Percentiles rank a stretch among this genome's conserved stretches.
phyloP scores from a whole-genome alignment of 306 rosid genomes.

The Cucurbita pepo region DNA sequence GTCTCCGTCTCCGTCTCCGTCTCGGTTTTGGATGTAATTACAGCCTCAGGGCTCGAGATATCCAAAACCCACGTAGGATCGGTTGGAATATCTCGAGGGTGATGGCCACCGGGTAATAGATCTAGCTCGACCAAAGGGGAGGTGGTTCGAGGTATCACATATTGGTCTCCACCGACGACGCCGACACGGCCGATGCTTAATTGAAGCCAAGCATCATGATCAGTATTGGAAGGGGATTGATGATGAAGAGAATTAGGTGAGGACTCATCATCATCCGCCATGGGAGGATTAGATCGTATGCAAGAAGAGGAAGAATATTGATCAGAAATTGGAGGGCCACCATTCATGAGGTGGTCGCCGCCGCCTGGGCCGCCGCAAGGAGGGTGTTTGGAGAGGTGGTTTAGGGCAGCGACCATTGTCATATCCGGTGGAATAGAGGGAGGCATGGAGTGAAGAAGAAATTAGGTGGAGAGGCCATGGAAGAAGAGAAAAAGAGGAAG shows the following conservation, averaged over 20 bases:
- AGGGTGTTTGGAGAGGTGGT: conserved; percentile 8
- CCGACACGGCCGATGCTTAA: conserved; percentile 46
- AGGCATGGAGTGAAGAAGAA: conserved; percentile 24
- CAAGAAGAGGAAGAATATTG: conserved; percentile 1
- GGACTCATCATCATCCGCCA: conserved; percentile 58
- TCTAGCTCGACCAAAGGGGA: conserved; percentile 52
- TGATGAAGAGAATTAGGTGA: conserved; percentile 27
- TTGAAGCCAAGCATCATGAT: conserved; percentile 55
- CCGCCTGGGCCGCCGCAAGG: background rate
- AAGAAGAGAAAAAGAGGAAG: background rate
- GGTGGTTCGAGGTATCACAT: background rate
- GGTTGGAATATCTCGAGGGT: background rate
- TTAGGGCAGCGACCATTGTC: conserved; percentile 71
- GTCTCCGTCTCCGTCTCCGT: background rate
- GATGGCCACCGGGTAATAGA: conserved; percentile 19
- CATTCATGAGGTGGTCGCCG: conserved; percentile 1
- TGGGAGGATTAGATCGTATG: conserved; percentile 48
- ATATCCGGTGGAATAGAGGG: conserved; percentile 11
- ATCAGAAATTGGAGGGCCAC: conserved; percentile 5
- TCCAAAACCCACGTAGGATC: background rate
- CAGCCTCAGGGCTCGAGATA: background rate
- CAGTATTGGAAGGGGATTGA: conserved; percentile 15
- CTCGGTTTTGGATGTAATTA: background rate
- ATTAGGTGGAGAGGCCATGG: conserved; percentile 23
- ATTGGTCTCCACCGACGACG: background rate